These are phyloP conservation scores for Naganishia friedmannii DNA, from an alignment of 768 basidiomycete species.

Conservation along the genomic window DNA sequence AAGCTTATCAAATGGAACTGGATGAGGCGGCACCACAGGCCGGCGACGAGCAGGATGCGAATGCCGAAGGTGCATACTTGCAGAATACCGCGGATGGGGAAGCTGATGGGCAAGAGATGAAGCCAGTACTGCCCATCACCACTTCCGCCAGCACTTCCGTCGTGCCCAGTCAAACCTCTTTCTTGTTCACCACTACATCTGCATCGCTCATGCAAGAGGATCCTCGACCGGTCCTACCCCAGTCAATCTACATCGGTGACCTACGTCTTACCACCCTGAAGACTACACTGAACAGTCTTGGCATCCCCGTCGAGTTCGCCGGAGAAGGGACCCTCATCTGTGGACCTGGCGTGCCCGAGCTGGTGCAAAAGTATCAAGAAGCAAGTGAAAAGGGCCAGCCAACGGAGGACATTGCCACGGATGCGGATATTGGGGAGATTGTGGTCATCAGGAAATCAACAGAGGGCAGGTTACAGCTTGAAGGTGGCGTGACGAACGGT, in stretches of 20 bases:
- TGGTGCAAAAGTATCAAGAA: conserved; percentile 60
- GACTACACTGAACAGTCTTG: conserved; percentile 67
- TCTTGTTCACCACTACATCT: conserved; percentile 14
- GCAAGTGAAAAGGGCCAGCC: conserved; percentile 43
- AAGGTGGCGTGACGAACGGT: conserved; percentile 69
- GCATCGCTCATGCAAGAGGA: conserved; percentile 19
- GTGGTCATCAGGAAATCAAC: conserved; percentile 87
- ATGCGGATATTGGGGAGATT: conserved; percentile 41
- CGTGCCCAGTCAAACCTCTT: background rate
- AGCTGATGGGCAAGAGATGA: conserved; percentile 6
- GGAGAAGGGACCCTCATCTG: conserved; percentile 96
- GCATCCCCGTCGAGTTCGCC: conserved; percentile 87
- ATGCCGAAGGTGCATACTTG: conserved; percentile 11
- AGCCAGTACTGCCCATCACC: conserved; percentile 6
- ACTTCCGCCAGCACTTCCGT: background rate
- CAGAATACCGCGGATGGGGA: conserved; percentile 20
- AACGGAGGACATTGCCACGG: conserved; percentile 30
- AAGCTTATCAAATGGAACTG: conserved; percentile 21
- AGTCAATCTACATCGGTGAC: conserved; percentile 96
- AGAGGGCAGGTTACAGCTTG: conserved; percentile 79
- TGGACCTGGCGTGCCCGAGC: conserved; percentile 53
- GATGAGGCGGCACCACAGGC: background rate
- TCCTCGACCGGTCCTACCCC: conserved; percentile 63
- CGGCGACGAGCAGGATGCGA: conserved; percentile 15
- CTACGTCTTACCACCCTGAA: conserved; percentile 87